Base-by-base conservation (phyloP, 2,329 filamentous ascomycete species). In the Nothophoma quercina region DNA sequence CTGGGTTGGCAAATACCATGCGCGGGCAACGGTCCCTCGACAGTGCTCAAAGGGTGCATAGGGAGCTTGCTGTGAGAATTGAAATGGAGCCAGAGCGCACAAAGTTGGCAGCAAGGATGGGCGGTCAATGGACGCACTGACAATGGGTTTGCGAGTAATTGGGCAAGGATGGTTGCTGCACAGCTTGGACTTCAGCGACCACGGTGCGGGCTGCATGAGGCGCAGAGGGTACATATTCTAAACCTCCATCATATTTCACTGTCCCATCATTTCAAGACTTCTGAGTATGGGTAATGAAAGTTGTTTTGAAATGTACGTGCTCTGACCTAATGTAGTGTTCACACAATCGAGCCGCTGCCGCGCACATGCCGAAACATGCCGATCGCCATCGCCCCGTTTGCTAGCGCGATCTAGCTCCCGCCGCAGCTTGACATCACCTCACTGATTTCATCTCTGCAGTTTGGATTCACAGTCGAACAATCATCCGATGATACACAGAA, bases 341-440 rank as follows among this genome's bases (percentile, higher is more conserved):
- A 26, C 16, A 7, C 10, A 12, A 23, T 12, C 18, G 5, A 32
- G 22, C 28, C n/a, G 5, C 15, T 41, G 36, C 45, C 45, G 36
- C 28, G 7, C 1, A 1, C 15, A 15, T 34, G 44, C 44, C 44
- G 44, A 48, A 32, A 28, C 12, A n/a, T 28, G 45, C 35, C 36
- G 30, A 15, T 23, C 12, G 19, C 28, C 19, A 41, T 21, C 16
- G 15, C 7, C n/a, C 25, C 25, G 12, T 26, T 26, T 26, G 25
- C 22, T 28, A 45, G 18, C n/a, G 26, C 28, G 15, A 21, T 33
- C n/a, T 47, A 47, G 44, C 21, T 43, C 46, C 46, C 39, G 46
- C 46, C 36, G n/a, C 46, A 4, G 25, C n/a, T 32, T 30, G 39
- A 43, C 47, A 51, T 51, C 39, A 51, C 39, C 47, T 51, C 47